Conservation (phyloP, 805 yeast genomes). For the Grigorovia humatica region DNA sequence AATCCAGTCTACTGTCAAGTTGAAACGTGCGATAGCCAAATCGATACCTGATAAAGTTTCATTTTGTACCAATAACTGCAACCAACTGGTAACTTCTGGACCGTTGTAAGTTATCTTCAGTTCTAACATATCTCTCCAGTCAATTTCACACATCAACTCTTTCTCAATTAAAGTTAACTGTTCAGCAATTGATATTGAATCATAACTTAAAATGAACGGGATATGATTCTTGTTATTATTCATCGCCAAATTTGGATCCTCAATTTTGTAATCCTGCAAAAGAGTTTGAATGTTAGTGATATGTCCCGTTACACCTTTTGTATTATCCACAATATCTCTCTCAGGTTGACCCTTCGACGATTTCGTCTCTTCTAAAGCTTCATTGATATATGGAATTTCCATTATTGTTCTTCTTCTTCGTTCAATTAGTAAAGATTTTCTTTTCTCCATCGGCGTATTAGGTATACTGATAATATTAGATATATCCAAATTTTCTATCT, state of each 20-base stretch:
- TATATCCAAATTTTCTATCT: constrained; percentile 12
- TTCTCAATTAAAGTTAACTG: constrained; percentile 82
- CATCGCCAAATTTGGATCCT: constrained; percentile 19
- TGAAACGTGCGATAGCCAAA: constrained; percentile 74
- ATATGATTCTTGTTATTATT: constrained; percentile 46
- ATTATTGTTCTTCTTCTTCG: constrained; percentile 32
- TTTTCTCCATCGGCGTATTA: constrained; percentile 12
- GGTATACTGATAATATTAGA: constrained; percentile 7
- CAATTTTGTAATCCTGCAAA: constrained; percentile 16
- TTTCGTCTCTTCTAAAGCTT: constrained; percentile 18
- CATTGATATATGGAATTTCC: constrained; percentile 18
- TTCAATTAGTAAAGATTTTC: constrained; percentile 28
- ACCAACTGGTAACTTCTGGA: constrained; percentile 73
- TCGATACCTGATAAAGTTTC: constrained; percentile 61
- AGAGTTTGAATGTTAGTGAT: constrained; percentile 17
- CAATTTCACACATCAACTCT: constrained; percentile 74
- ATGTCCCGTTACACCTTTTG: constrained; percentile 3
- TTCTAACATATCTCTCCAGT: constrained; percentile 84
- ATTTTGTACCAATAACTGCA: constrained; percentile 55
- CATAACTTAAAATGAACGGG: constrained; percentile 71
- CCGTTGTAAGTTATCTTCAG: constrained; percentile 60
- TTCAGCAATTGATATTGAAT: constrained; percentile 55
- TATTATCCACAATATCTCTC: not conserved
- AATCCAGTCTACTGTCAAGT: constrained; percentile 84
- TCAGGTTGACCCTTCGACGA: not conserved